Evolutionary conservation across 371 early-diverging fungal species (phyloP).

Genomic region (Chytridiales sp.): DNA sequence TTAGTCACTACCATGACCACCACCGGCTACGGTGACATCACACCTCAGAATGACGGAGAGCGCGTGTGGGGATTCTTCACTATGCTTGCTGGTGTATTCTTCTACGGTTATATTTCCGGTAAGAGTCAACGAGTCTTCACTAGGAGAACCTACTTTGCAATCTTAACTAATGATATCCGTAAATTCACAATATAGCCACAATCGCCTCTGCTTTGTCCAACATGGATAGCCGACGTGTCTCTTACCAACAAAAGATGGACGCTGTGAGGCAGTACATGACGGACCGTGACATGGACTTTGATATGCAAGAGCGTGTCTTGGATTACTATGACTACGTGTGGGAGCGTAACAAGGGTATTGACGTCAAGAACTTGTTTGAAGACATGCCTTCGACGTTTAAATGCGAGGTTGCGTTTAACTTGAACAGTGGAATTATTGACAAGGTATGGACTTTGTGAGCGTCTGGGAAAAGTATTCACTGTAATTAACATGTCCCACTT

Average conservation of each 20-base stretch:
- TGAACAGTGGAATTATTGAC: conserved; percentile 48
- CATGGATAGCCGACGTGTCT: conserved; percentile 51
- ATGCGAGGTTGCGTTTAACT: conserved; percentile 48
- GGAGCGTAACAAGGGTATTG: conserved; percentile 53
- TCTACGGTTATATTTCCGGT: conserved; percentile 53
- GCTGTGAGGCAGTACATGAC: conserved; percentile 52
- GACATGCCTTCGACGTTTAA: conserved; percentile 52
- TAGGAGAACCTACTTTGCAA: neutral
- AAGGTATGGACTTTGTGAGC: conserved; percentile 29
- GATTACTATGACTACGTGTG: conserved; percentile 54
- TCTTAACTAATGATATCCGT: neutral
- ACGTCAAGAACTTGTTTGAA: conserved; percentile 45
- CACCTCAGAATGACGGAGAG: conserved; percentile 42
- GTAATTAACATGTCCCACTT: neutral
- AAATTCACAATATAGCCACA: conserved; percentile 26
- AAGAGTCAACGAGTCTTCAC: neutral
- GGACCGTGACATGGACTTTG: conserved; percentile 45
- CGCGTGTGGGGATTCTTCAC: conserved; percentile 40
- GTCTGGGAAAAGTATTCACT: neutral
- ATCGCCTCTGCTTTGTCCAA: conserved; percentile 53
- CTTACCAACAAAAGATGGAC: conserved; percentile 51
- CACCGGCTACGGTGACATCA: conserved; percentile 50
- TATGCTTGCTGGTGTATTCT: conserved; percentile 43
- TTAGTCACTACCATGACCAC: conserved; percentile 52
- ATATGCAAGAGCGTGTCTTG: conserved; percentile 48